Evolutionary conservation across 2,329 filamentous ascomycete genomes (phyloP).

Genomic region (Aspergillus viridinutans): DNA sequence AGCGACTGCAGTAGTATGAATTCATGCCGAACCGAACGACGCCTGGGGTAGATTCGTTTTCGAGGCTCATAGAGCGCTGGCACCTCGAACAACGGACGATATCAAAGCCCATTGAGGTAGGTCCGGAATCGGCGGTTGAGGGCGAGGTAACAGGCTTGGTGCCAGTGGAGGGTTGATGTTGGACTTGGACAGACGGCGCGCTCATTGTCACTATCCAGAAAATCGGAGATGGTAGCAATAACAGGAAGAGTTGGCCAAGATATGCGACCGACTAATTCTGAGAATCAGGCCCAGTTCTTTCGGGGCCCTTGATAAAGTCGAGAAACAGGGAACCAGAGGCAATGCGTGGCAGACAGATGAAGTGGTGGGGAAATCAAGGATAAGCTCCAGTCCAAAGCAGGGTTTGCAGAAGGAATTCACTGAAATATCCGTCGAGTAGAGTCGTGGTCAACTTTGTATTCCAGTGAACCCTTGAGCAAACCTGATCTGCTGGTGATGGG

Average conservation of each 20-base stretch:
- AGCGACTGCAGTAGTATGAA: constrained; percentile 47
- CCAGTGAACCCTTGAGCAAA: neutral
- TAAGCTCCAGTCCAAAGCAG: neutral
- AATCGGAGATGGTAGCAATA: neutral
- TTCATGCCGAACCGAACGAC: constrained; percentile 47
- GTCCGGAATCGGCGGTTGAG: constrained; percentile 21
- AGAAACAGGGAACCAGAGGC: neutral
- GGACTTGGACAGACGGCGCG: constrained; percentile 33
- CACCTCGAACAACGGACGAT: constrained; percentile 47
- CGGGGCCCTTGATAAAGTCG: neutral
- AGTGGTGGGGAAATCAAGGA: neutral
- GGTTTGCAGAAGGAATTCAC: neutral
- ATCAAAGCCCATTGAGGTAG: constrained; percentile 29
- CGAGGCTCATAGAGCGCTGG: constrained; percentile 44
- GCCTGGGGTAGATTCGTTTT: constrained; percentile 31
- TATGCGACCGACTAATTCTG: neutral
- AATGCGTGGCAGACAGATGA: neutral
- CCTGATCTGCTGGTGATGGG: neutral
- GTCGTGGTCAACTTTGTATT: neutral
- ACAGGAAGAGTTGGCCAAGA: neutral
- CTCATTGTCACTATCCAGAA: constrained; percentile 27
- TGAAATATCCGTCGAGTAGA: neutral
- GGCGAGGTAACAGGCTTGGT: constrained; percentile 19
- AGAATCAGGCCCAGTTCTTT: neutral
- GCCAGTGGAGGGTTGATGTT: constrained; percentile 23